Conservation (phyloP, 1,284 basidiomycete genomes). For the Pterulicium gracile region DNA sequence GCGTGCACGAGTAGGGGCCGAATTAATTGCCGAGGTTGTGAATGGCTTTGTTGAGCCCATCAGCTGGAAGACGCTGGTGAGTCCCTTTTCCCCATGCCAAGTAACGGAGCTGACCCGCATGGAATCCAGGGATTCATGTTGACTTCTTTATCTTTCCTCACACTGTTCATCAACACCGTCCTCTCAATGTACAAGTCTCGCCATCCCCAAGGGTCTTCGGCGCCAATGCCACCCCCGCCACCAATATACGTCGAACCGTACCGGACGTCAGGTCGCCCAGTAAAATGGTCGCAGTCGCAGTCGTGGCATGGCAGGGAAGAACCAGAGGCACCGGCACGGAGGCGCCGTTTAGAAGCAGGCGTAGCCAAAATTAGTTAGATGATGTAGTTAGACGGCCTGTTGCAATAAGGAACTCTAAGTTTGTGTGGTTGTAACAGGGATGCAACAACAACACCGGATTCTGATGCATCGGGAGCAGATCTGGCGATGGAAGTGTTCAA, state of each 20-base stretch:
- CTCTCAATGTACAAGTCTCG: slow-evolving; percentile 66
- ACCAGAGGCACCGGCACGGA: slow-evolving; percentile 39
- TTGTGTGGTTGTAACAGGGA: too few relatives aligned
- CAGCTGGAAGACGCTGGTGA: slow-evolving; percentile 91
- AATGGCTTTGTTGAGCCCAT: slow-evolving; percentile 96
- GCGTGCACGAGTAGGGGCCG: slow-evolving; percentile 82
- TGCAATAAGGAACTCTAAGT: too few relatives aligned
- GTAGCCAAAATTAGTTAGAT: slow-evolving; percentile 44
- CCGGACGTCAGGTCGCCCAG: slow-evolving; percentile 33
- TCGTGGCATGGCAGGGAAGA: slow-evolving; percentile 26
- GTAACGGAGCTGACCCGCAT: slow-evolving; percentile 11
- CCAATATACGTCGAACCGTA: slow-evolving; percentile 29
- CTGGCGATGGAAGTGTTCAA: too few relatives aligned
- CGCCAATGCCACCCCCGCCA: slow-evolving; percentile 26
- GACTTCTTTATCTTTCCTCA: slow-evolving; percentile 70
- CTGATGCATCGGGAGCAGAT: too few relatives aligned
- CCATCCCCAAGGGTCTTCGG: slow-evolving; percentile 18
- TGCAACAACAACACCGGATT: too few relatives aligned
- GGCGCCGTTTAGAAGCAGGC: slow-evolving; percentile 54
- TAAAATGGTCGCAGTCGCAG: slow-evolving; percentile 33
- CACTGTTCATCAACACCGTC: slow-evolving; percentile 75
- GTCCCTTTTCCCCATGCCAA: slow-evolving; percentile 15
- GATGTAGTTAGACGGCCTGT: too few relatives aligned
- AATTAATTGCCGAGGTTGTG: slow-evolving; percentile 92
- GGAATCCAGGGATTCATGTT: slow-evolving; percentile 61